These are phyloP conservation scores for Cochlearia excelsa DNA, from an alignment of 345 rosid species.

Conservation along the genomic window DNA sequence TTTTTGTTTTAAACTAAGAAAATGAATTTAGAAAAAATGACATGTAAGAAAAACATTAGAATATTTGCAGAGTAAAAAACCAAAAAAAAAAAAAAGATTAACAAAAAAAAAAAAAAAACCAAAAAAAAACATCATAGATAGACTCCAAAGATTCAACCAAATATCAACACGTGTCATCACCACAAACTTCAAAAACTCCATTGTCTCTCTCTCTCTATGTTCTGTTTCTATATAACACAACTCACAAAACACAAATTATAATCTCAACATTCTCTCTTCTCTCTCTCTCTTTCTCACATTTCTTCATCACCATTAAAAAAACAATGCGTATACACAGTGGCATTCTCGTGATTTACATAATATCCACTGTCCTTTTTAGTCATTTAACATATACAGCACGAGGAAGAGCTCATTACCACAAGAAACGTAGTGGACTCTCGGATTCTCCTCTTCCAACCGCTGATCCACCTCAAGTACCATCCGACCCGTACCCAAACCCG, in stretches of 20 bases:
- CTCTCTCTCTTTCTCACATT: conserved; percentile 7
- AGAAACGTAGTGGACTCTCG: conserved; percentile 35
- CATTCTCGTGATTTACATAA: conserved; percentile 30
- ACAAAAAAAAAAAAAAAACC: conserved; percentile 24
- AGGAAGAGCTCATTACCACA: conserved; percentile 72
- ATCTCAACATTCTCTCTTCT: conserved; percentile 5
- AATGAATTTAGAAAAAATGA: not conserved
- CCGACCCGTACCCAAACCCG: conserved; percentile 61
- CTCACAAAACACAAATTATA: too few species aligned
- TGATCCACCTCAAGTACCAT: conserved; percentile 43
- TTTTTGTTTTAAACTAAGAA: too few species aligned
- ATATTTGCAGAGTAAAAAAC: conserved; percentile 16
- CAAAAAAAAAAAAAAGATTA: conserved; percentile 22
- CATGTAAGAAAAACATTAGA: conserved; percentile 14
- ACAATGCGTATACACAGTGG: conserved; percentile 26
- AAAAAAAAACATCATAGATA: conserved; percentile 25
- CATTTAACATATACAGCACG: conserved; percentile 31
- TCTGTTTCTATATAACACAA: conserved; percentile 37
- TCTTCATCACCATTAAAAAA: conserved; percentile 11
- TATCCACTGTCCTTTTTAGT: conserved; percentile 23
- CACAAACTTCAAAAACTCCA: conserved; percentile 19
- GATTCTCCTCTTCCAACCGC: conserved; percentile 37
- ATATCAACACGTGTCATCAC: conserved; percentile 46
- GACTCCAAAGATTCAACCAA: conserved; percentile 36
- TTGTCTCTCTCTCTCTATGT: conserved; percentile 1